phyloP scores from a whole-genome alignment of 306 rosid genomes.

The Argentina anserina region DNA sequence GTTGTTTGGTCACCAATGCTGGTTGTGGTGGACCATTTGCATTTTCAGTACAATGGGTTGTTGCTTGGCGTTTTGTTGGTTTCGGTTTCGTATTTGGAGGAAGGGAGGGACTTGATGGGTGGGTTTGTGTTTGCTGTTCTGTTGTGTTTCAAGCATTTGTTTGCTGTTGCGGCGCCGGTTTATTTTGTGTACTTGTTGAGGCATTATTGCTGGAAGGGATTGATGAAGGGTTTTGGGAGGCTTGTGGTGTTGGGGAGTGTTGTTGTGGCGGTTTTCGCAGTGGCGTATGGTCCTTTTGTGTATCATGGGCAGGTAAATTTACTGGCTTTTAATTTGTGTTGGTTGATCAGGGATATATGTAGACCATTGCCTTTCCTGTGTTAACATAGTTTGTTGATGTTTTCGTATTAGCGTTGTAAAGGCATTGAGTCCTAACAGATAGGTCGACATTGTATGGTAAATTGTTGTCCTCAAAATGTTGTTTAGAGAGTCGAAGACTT shows the following conservation, averaged over 20 bases:
- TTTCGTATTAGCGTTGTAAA: not conserved
- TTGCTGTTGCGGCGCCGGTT: constrained; percentile 85
- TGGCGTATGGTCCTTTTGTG: constrained; percentile 80
- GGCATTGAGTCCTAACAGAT: not conserved
- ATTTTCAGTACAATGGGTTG: constrained; percentile 93
- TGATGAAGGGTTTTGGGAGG: constrained; percentile 53
- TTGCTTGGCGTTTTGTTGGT: constrained; percentile 80
- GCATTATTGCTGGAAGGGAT: constrained; percentile 83
- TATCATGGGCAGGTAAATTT: constrained; percentile 77
- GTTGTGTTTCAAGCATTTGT: constrained; percentile 86
- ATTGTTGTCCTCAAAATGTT: not conserved
- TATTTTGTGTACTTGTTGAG: constrained; percentile 79
- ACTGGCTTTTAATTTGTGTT: not conserved
- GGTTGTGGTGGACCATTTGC: constrained; percentile 79
- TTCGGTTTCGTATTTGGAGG: constrained; percentile 78
- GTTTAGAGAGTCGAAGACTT: not conserved
- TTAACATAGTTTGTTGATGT: not conserved
- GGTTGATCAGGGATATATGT: not conserved
- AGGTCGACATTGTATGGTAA: not conserved
- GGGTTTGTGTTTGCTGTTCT: constrained; percentile 67
- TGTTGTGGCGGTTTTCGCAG: constrained; percentile 61
- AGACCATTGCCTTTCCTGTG: not conserved
- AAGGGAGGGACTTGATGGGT: constrained; percentile 83
- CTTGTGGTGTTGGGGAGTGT: constrained; percentile 55
- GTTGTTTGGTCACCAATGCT: constrained; percentile 91